Conservation (phyloP, 805 yeast genomes). For the Candida broadrunensis region DNA sequence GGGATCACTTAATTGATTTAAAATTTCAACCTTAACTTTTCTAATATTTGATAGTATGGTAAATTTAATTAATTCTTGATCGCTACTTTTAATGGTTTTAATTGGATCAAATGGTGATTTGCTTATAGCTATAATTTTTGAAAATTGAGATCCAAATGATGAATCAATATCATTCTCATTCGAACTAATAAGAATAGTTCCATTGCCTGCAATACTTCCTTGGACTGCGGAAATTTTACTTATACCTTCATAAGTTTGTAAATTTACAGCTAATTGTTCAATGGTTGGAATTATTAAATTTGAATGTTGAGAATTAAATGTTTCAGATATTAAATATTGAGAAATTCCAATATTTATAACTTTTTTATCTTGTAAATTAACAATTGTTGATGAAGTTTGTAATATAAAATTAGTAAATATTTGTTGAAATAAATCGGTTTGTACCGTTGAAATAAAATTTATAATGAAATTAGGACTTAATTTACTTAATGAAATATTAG, state of each 20-base stretch:
- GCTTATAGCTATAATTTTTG: conserved; percentile 65
- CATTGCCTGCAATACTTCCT: conserved; percentile 15
- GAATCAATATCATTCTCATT: conserved; percentile 56
- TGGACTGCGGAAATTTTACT: conserved; percentile 9
- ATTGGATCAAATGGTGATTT: conserved; percentile 69
- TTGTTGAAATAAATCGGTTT: conserved; percentile 55
- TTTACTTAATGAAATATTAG: conserved; percentile 1
- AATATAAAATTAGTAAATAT: conserved; percentile 47
- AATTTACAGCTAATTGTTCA: conserved; percentile 31
- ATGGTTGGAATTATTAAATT: conserved; percentile 24
- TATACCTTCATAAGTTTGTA: conserved; percentile 27
- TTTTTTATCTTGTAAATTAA: conserved; percentile 55
- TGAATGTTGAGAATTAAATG: conserved; percentile 14
- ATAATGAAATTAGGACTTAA: conserved; percentile 48
- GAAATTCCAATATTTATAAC: conserved; percentile 49
- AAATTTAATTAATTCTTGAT: conserved; percentile 23
- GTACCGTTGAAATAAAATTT: conserved; percentile 69
- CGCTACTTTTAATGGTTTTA: conserved; percentile 43
- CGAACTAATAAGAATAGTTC: conserved; percentile 8
- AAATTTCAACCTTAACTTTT: conserved; percentile 21
- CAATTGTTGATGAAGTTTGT: conserved; percentile 48
- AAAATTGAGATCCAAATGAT: conserved; percentile 83
- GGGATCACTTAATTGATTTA: conserved; percentile 19
- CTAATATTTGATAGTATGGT: conserved; percentile 24
- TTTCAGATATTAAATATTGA: conserved; percentile 29